phyloP scores from a whole-genome alignment of 192 early-diverging fungal genomes.

The Endogone sp. region DNA sequence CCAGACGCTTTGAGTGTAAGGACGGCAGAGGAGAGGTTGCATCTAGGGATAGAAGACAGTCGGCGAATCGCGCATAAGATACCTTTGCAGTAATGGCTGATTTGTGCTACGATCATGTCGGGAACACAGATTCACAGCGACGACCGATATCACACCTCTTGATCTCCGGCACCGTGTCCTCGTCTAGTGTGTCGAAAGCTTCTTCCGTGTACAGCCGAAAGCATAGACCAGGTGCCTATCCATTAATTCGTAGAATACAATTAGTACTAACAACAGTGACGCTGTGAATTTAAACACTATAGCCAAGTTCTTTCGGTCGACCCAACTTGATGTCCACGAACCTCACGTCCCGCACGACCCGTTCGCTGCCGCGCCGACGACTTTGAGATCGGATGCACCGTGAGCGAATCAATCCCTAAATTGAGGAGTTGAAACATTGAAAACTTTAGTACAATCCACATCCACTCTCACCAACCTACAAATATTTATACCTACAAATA shows the following conservation, averaged over 20 bases:
- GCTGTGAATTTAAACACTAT: too few species aligned
- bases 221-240: constrained; percentile 76
- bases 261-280: too few species aligned
- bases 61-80: too few species aligned
- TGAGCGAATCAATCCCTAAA: constrained; percentile 68
- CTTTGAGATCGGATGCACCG: constrained; percentile 86
- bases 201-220: constrained; percentile 92
- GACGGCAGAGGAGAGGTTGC: constrained; percentile 82
- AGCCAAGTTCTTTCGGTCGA: too few species aligned
- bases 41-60: constrained; percentile 45
- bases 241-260: constrained; percentile 1
- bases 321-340: too few species aligned
- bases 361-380: constrained; percentile 86
- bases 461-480: too few species aligned
- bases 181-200: constrained; percentile 66
- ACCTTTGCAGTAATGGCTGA: too few species aligned
- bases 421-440: background rate
- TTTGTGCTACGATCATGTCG: too few species aligned
- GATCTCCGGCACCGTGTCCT: constrained; percentile 90
- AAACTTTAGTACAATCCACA: background rate
- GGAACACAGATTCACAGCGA: too few species aligned
- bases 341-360: constrained; percentile 96
- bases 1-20: constrained; percentile 91
- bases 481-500: too few species aligned
- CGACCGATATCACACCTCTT: too few species aligned